phyloP scores from a whole-genome alignment of 805 yeast genomes.

The Kregervanrija pseudodelftensis region DNA sequence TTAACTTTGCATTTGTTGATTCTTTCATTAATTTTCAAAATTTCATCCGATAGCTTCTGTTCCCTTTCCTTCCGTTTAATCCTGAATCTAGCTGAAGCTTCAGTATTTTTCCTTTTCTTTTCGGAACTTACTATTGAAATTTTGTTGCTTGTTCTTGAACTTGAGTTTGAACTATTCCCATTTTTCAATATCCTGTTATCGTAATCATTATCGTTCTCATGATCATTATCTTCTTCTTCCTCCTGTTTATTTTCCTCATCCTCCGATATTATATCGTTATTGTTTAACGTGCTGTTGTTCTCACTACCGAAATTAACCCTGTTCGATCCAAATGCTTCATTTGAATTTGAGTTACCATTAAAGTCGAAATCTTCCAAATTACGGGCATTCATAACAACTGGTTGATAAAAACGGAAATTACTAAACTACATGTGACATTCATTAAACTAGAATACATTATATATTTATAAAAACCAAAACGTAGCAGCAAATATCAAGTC shows the following conservation, averaged over 20 bases:
- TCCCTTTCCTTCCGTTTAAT: slow-evolving; percentile 55
- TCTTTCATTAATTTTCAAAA: slow-evolving; percentile 35
- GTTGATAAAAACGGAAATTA: too few species aligned
- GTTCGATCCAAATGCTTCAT: too few species aligned
- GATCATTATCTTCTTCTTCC: neutral
- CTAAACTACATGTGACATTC: too few species aligned
- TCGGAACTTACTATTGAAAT: slow-evolving; percentile 21
- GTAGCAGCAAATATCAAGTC: too few species aligned
- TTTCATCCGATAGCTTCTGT: slow-evolving; percentile 47
- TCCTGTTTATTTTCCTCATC: neutral
- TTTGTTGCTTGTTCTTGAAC: neutral
- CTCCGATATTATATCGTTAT: too few species aligned
- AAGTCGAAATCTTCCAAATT: too few species aligned
- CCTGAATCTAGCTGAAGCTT: slow-evolving; percentile 60
- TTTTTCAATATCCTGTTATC: neutral
- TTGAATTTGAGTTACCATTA: too few species aligned
- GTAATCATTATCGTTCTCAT: neutral
- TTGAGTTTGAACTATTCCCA: neutral
- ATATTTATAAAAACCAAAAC: too few species aligned
- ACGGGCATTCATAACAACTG: too few species aligned
- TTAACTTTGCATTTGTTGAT: slow-evolving; percentile 39
- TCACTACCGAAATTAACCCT: too few species aligned
- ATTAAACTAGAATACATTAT: too few species aligned
- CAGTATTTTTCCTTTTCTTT: slow-evolving; percentile 53
- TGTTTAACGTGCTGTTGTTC: too few species aligned